Conservation (phyloP, 1,284 basidiomycete genomes). For the Lignosus rhinocerotis region DNA sequence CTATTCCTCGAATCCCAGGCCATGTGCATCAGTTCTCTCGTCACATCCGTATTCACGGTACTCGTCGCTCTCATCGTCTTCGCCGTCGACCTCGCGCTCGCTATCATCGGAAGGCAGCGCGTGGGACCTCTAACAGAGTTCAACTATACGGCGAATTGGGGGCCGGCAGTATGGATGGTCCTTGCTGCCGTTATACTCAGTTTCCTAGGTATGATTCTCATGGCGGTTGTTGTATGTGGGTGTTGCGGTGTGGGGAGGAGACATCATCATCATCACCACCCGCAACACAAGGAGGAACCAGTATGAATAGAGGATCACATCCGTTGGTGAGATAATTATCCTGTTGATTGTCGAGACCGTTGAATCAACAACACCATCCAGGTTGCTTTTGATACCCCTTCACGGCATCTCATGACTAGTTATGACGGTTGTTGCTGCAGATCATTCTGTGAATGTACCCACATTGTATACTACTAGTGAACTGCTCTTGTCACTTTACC, state of each 20-base stretch:
- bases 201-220: slow-evolving; percentile 59
- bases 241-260: slow-evolving; percentile 53
- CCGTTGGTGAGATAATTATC: background rate
- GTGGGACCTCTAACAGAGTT: slow-evolving; percentile 43
- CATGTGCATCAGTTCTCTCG: slow-evolving; percentile 51
- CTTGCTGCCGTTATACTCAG: slow-evolving; percentile 51
- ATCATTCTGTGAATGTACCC: background rate
- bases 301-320: background rate
- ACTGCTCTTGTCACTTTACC: background rate
- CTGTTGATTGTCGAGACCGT: background rate
- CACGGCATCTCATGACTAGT: background rate
- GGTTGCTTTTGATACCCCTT: background rate
- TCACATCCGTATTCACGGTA: slow-evolving; percentile 55
- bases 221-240: slow-evolving; percentile 63
- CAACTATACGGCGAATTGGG: slow-evolving; percentile 52
- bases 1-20: slow-evolving; percentile 57
- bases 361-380: background rate
- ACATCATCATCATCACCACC: slow-evolving; percentile 10
- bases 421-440: background rate
- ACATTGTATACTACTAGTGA: background rate
- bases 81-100: slow-evolving; percentile 60
- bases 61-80: slow-evolving; percentile 56
- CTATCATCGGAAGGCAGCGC: slow-evolving; percentile 48
- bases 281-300: background rate
- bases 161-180: slow-evolving; percentile 74